Evolutionary conservation across 1,139 yeast genomes (phyloP).

Genomic region (Lodderomyces pseudojiufengensis): DNA sequence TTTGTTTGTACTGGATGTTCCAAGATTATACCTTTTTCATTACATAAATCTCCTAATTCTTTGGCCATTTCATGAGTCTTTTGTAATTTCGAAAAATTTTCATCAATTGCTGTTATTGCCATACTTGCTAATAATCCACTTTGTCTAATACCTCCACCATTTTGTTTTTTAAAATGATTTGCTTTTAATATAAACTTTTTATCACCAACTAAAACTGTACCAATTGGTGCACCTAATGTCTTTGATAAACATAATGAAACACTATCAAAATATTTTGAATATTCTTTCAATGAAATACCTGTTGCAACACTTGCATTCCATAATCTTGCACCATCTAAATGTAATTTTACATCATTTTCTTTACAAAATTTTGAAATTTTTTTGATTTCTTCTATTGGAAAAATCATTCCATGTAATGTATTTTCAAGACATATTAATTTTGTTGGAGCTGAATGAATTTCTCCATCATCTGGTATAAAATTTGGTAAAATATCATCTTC

Average conservation of each 20-base stretch:
- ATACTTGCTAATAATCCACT: constrained; percentile 40
- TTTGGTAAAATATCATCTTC: constrained; percentile 37
- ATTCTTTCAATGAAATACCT: constrained; percentile 36
- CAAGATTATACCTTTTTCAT: constrained; percentile 26
- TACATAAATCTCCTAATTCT: constrained; percentile 46
- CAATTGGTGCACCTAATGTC: constrained; percentile 46
- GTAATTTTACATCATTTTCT: constrained; percentile 32
- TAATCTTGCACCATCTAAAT: constrained; percentile 46
- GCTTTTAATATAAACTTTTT: constrained; percentile 35
- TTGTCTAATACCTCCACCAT: constrained; percentile 48
- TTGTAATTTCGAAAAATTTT: constrained; percentile 33
- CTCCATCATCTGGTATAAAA: constrained; percentile 46
- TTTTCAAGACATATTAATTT: constrained; percentile 44
- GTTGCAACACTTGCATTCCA: constrained; percentile 46
- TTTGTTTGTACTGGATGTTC: constrained; percentile 41
- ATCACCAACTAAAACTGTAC: constrained; percentile 39
- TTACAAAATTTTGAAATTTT: constrained; percentile 37
- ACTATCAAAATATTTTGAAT: constrained; percentile 40
- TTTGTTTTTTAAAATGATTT: constrained; percentile 45
- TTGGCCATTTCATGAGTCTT: constrained; percentile 55
- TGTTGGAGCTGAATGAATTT: constrained; percentile 47
- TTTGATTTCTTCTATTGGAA: constrained; percentile 40
- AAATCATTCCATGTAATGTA: constrained; percentile 43
- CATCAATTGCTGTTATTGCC: constrained; percentile 42
- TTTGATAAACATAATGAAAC: constrained; percentile 46